Base-by-base conservation (phyloP, 2,329 filamentous ascomycete genomes). In the Gnomoniopsis smithogilvyi region DNA sequence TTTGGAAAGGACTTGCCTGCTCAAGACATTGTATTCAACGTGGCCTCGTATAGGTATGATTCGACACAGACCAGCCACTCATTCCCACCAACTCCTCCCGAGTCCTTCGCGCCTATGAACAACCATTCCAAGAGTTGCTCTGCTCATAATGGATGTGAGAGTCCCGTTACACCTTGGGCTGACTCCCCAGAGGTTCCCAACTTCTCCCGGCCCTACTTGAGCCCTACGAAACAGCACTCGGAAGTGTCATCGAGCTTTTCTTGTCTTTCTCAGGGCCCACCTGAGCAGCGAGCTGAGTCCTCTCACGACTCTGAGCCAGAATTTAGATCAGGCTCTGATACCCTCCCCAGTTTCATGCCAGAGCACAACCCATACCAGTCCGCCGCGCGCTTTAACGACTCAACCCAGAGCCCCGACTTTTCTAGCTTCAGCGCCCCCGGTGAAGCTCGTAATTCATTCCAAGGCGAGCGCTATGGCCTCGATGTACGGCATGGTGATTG, bases 311-410 rank as follows among this genome's bases (percentile, higher is more conserved):
- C 21, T 24, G 15, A 51, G 12, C n/a, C 41, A 45, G 43, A n/a
- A 34, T 30, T 21, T 41, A 19, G 34, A 19, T 12, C 48, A 46
- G 47, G 50, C 12, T 52, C 52, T 14, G 34, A 6, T 14, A n/a
- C 43, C 36, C 36, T 45, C 3, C 17, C 33, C 3, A 43, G 26
- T 3, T 51, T 17, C 41, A 38, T 21, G 41, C 41, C 47, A 19
- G 10, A 38, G 22, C 19, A 52, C 1, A 24, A 33, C 17, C 19
- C 41, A 24, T 61, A 55, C 49, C 6, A 59, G 21, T 59, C 51
- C 8, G 56, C 59, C 26, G 36, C 56, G 11, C 52, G 52, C 52
- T 59, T 55, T 48, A 59, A 51, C 48, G 59, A 61, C 26, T 54
- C 51, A n/a, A 54, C 58, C 49, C 34, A 38, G 21, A 48, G 24